Evolutionary conservation across 2,329 filamentous ascomycete species (phyloP).

Genomic region (Ophiocordyceps sinensis): DNA sequence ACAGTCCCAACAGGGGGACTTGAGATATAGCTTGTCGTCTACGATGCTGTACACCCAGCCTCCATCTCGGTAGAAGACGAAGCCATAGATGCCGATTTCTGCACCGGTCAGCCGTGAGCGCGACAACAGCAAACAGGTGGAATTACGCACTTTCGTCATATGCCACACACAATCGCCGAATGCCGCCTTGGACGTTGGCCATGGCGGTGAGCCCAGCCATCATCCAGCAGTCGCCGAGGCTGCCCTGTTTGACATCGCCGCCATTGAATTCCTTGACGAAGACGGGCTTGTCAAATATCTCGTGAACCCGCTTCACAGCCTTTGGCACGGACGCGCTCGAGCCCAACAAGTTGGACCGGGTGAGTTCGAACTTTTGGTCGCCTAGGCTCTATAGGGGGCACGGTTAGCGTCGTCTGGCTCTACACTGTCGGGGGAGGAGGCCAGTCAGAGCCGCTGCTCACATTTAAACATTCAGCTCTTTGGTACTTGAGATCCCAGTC

Average conservation of each 20-base stretch:
- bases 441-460: no score
- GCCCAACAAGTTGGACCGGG: constrained; percentile 26
- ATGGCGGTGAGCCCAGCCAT: constrained; percentile 66
- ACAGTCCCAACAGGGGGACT: constrained; percentile 69
- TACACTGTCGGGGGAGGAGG: no score
- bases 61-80: constrained; percentile 77
- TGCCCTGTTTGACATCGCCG: constrained; percentile 64
- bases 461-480: constrained; percentile 10
- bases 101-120: not conserved
- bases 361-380: constrained; percentile 36
- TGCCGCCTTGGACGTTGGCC: constrained; percentile 54
- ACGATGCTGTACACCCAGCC: constrained; percentile 89
- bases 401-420: no score
- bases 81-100: constrained; percentile 70
- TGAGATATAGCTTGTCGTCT: constrained; percentile 80
- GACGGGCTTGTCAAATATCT: constrained; percentile 60
- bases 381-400: constrained; percentile 33
- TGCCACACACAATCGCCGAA: constrained; percentile 62
- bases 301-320: constrained; percentile 60
- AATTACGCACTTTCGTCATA: constrained; percentile 42
- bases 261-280: constrained; percentile 54
- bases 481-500: constrained; percentile 57
- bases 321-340: constrained; percentile 44
- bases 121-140: no score
- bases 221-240: constrained; percentile 71